Evolutionary conservation across 2,329 filamentous ascomycete species (phyloP).

Genomic region (Neonectria hederae): DNA sequence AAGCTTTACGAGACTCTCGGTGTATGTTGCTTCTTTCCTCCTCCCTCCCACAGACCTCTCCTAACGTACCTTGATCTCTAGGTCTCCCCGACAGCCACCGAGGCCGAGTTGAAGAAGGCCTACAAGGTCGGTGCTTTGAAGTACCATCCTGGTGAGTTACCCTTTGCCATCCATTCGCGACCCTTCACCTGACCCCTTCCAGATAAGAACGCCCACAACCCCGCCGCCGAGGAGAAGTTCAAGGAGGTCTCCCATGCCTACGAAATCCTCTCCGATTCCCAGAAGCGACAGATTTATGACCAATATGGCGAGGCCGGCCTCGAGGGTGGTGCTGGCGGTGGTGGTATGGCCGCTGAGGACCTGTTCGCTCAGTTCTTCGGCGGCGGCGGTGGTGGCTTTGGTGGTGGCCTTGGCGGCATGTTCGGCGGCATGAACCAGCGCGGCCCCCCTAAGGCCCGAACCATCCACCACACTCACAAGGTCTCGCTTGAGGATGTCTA

Average conservation of each 20-base stretch:
- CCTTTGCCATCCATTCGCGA: neutral
- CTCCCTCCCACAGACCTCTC: neutral
- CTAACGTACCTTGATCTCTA: conserved; percentile 49
- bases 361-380: conserved; percentile 97
- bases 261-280: conserved; percentile 89
- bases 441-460: conserved; percentile 88
- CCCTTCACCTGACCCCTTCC: conserved; percentile 30
- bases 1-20: conserved; percentile 83
- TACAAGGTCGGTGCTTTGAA: conserved; percentile 87
- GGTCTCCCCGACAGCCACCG: conserved; percentile 82
- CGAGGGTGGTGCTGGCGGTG: conserved; percentile 82
- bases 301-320: conserved; percentile 98
- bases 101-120: conserved; percentile 89
- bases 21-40: conserved; percentile 60
- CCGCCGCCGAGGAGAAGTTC: conserved; percentile 95
- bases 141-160: conserved; percentile 78
- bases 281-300: conserved; percentile 93
- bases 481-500: conserved; percentile 98
- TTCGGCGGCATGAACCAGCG: conserved; percentile 81
- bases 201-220: conserved; percentile 98
- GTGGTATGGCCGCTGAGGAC: conserved; percentile 94
- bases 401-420: conserved; percentile 73
- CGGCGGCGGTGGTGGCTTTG: conserved; percentile 69
- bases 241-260: conserved; percentile 97
- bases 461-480: conserved; percentile 98